Base-by-base conservation (phyloP, 805 yeast genomes). In the Yarrowia hollandica region DNA sequence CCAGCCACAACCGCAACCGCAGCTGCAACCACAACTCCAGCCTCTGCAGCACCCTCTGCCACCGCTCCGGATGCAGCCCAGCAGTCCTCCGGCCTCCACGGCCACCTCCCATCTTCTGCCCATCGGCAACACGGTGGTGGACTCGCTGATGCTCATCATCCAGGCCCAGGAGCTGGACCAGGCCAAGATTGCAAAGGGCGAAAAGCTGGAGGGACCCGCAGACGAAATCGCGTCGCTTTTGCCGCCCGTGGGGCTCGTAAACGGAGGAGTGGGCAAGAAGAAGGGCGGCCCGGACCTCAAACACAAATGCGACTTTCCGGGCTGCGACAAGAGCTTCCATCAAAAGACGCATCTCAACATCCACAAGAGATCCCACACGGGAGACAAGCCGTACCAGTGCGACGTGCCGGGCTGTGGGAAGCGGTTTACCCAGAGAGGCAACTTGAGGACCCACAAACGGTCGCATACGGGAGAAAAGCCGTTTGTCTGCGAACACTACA, bases 381-480 rank as follows among this genome's bases (percentile, higher is more conserved):
- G 96, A 0, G 81, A 81, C 63, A 86, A 90, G 67, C 96, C 96
- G 9, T 90, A 84, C 69, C 83, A 79, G 65, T 90, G 97, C 70
- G 78, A 79, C 18, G 85, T 75, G 66, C 66, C 67, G 11, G 68
- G 67, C 21, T 90, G 96, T 74, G 85, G 83, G 14, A 90, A 90
- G 70, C 72, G 86, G 57, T 90, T 90, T 65, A 88, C 96, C 0
- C 97, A 90, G 70, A 92, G 96, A 44, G 96, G 96, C 19, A 90
- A 90, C 71, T 74, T 90, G 64, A 73, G 96, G 59, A 90, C 97
- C 0, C 97, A 90, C 74, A 75, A 83, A 67, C 75, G 96, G 63
- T 75, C 90, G 30, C 97, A 90, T 67, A 90, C 97, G 0, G 97
- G 97, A 23, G 96, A 91, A 67, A 87, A 88, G 68, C 98, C 97